These are phyloP conservation scores for Ophiostoma tasmaniense DNA, from an alignment of 2,329 filamentous ascomycete genomes.

Conservation along the genomic window DNA sequence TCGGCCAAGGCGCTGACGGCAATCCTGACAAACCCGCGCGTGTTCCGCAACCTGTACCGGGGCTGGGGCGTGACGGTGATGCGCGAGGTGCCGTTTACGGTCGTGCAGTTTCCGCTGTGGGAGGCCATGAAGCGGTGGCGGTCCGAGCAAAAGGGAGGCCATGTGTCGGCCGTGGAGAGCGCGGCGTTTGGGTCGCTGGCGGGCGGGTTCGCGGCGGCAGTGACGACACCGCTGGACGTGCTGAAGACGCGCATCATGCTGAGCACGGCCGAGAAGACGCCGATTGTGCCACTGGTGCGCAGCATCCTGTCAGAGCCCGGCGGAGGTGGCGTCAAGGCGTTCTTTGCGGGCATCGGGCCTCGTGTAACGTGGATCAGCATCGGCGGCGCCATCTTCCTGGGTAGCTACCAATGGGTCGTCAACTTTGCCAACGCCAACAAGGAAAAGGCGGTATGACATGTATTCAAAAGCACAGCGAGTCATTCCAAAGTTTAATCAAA, in stretches of 20 bases:
- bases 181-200: slow-evolving; percentile 76
- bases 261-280: slow-evolving; percentile 59
- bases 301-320: slow-evolving; percentile 59
- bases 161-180: slow-evolving; percentile 66
- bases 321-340: slow-evolving; percentile 53
- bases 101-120: slow-evolving; percentile 97
- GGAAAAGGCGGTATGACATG: neutral
- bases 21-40: slow-evolving; percentile 50
- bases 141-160: slow-evolving; percentile 24
- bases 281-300: slow-evolving; percentile 50
- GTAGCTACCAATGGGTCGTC: slow-evolving; percentile 82
- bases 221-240: slow-evolving; percentile 91
- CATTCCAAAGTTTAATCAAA: neutral
- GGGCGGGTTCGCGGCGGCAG: slow-evolving; percentile 74
- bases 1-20: slow-evolving; percentile 58
- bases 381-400: slow-evolving; percentile 88
- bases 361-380: slow-evolving; percentile 90
- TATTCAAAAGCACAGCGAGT: neutral
- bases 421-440: slow-evolving; percentile 48
- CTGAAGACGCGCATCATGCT: slow-evolving; percentile 97
- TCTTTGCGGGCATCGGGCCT: slow-evolving; percentile 71
- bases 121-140: slow-evolving; percentile 78
- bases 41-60: slow-evolving; percentile 80
- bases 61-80: slow-evolving; percentile 90
- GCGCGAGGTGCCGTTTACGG: slow-evolving; percentile 92